A percentile compares a stretch with the other conserved stretches of the same genome.
Evolutionary conservation across 139 green algal genomes (phyloP).

Genomic region (Coelastrella sp.): DNA sequence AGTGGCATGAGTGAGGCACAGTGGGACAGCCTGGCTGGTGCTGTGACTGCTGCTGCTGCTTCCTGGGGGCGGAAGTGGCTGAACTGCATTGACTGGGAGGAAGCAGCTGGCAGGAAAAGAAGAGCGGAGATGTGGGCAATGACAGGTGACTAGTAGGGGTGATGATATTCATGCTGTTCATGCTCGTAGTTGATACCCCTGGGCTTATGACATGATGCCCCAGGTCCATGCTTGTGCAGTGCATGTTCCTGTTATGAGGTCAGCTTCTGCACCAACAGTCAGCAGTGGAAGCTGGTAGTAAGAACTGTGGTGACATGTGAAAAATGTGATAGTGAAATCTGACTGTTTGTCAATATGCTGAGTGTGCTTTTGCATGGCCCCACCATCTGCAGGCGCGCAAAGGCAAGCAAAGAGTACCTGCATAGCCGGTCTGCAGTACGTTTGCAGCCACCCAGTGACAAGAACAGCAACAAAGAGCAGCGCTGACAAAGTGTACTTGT

Average conservation of each 20-base stretch:
- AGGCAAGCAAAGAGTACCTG: constrained; percentile 72
- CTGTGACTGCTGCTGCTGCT: constrained; percentile 45
- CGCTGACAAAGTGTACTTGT: constrained; percentile 35
- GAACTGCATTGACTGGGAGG: constrained; percentile 79
- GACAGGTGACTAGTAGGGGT: constrained; percentile 42
- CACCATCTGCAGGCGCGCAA: constrained; percentile 51
- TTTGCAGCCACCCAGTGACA: constrained; percentile 24
- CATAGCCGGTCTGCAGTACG: constrained; percentile 53
- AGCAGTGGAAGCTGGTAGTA: too few species aligned
- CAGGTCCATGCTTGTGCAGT: too few species aligned
- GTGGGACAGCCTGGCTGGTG: constrained; percentile 25
- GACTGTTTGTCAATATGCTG: too few species aligned
- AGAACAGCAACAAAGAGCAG: constrained; percentile 13
- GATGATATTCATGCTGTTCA: background rate
- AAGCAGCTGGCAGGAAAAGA: constrained; percentile 44
- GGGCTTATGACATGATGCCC: too few species aligned
- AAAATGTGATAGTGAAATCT: too few species aligned
- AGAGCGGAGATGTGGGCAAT: constrained; percentile 76
- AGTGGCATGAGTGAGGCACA: constrained; percentile 51
- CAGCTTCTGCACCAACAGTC: too few species aligned
- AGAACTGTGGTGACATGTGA: too few species aligned
- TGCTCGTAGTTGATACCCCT: too few species aligned
- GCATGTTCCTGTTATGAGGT: too few species aligned
- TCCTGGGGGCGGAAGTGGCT: constrained; percentile 80
- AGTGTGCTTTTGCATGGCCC: too few species aligned